A percentile compares a stretch with the other conserved stretches of the same genome.
phyloP scores from a whole-genome alignment of 768 basidiomycete species.

The Cyclocybe cylindracea region DNA sequence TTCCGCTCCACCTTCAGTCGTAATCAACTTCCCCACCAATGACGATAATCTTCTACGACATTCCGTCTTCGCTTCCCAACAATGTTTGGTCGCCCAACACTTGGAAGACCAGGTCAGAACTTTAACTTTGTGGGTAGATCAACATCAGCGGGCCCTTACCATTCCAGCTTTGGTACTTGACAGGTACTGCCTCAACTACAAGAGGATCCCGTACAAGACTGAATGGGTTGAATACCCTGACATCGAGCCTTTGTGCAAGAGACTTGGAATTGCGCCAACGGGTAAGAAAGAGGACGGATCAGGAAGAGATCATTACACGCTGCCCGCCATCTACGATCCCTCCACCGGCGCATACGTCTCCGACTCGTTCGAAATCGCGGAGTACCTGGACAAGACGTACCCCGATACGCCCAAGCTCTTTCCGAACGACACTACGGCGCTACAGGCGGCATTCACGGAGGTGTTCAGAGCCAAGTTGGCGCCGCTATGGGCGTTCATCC shows the following conservation, averaged over 20 bases:
- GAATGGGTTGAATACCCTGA: constrained; percentile 46
- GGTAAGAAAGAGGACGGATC: constrained; percentile 25
- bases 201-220: constrained; percentile 38
- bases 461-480: neutral
- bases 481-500: constrained; percentile 1
- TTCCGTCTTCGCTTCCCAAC: no score
- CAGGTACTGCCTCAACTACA: constrained; percentile 23
- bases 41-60: no score
- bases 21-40: no score
- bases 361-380: constrained; percentile 43
- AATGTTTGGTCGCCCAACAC: no score
- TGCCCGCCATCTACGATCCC: constrained; percentile 43
- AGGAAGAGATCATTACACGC: constrained; percentile 30
- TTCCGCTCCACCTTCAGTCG: no score
- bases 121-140: no score
- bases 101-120: no score
- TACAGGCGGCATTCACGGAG: constrained; percentile 13
- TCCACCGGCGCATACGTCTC: constrained; percentile 31
- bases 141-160: no score
- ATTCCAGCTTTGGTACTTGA: no score
- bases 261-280: constrained; percentile 32
- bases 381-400: constrained; percentile 46
- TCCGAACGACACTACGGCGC: constrained; percentile 13
- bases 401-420: constrained; percentile 31
- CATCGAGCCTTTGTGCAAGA: constrained; percentile 32